phyloP scores from a whole-genome alignment of 1,139 yeast genomes.

The Diutina rugosa region DNA sequence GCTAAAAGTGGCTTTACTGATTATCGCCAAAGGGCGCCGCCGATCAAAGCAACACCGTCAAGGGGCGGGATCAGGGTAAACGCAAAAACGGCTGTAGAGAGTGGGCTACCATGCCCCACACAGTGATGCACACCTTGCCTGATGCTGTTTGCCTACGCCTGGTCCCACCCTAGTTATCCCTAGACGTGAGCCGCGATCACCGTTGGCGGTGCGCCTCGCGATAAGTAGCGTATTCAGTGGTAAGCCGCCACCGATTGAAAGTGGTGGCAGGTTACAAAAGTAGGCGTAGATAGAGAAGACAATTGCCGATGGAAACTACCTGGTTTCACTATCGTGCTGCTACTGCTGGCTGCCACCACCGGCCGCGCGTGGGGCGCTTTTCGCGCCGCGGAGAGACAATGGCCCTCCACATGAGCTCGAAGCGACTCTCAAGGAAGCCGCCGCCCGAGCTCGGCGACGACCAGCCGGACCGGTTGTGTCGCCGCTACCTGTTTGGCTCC shows the following conservation, averaged over 20 bases:
- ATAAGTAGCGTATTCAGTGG: too few relatives aligned
- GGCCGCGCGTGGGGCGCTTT: background rate
- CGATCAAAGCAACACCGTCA: background rate
- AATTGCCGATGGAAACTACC: too few relatives aligned
- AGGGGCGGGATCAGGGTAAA: background rate
- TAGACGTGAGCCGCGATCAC: too few relatives aligned
- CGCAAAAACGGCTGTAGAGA: background rate
- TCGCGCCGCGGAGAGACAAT: background rate
- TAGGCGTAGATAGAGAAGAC: too few relatives aligned
- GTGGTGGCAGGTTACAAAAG: too few relatives aligned
- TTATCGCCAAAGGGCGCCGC: background rate
- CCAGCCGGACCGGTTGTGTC: background rate
- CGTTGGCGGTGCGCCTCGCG: too few relatives aligned
- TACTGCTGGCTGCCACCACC: background rate
- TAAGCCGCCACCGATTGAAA: too few relatives aligned
- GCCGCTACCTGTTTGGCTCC: background rate
- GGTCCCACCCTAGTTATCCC: too few relatives aligned
- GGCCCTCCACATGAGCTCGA: background rate
- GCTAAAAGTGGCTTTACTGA: background rate
- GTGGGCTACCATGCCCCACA: too few relatives aligned
- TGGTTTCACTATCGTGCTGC: too few relatives aligned
- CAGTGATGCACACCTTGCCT: too few relatives aligned
- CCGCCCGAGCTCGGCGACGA: background rate
- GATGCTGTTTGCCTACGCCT: too few relatives aligned
- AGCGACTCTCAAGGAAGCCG: constrained; percentile 1